Evolutionary conservation across 305 asterid genomes (phyloP).

Genomic region (Withania somnifera): DNA sequence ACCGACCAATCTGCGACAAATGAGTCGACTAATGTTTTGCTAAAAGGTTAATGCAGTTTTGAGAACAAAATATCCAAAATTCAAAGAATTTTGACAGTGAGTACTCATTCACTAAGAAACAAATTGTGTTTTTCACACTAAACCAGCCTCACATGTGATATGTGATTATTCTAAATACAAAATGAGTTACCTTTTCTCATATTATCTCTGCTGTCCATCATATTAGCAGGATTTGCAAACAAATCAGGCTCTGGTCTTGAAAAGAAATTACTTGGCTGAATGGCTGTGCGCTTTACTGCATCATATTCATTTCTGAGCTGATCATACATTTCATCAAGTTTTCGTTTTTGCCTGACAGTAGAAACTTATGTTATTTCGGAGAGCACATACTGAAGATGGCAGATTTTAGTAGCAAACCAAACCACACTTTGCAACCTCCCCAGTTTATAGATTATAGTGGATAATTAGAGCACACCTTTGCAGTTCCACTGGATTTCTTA

Average conservation of each 20-base stretch:
- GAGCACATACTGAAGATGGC: background rate
- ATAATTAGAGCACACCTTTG: background rate
- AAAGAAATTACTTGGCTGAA: slow-evolving; percentile 64
- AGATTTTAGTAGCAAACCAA: background rate
- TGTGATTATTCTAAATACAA: slow-evolving; percentile 3
- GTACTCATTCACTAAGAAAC: background rate
- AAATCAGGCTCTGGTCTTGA: slow-evolving; percentile 59
- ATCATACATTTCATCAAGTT: slow-evolving; percentile 98
- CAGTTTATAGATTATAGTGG: background rate
- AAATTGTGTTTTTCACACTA: background rate
- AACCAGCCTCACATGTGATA: background rate
- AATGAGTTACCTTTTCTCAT: slow-evolving; percentile 51
- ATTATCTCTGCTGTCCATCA: slow-evolving; percentile 58
- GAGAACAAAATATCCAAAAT: background rate
- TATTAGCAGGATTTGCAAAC: slow-evolving; percentile 47
- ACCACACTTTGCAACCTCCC: background rate
- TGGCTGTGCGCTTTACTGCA: slow-evolving; percentile 61
- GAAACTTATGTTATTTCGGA: slow-evolving; percentile 1
- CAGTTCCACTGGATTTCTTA: background rate
- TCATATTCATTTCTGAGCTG: slow-evolving; percentile 71
- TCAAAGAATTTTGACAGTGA: background rate
- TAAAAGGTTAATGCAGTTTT: background rate
- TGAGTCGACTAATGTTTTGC: slow-evolving; percentile 41
- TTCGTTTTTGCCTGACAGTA: slow-evolving; percentile 75
- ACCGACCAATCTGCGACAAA: slow-evolving; percentile 64